Base-by-base conservation (phyloP, 768 basidiomycete genomes). In the Cantharellus cinnabarinus region DNA sequence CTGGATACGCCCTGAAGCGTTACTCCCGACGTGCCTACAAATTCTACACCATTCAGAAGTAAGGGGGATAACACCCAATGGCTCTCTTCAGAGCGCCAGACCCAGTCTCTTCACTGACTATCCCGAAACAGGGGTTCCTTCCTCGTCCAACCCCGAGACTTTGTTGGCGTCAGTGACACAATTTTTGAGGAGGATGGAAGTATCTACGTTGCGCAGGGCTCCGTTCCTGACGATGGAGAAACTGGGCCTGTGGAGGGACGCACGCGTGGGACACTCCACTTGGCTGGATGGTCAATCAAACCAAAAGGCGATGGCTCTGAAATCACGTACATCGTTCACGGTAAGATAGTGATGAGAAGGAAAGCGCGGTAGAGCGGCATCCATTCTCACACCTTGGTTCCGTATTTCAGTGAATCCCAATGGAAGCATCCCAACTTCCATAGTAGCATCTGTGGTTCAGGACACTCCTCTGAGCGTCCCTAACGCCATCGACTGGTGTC, bases 41-140 rank as follows among this genome's bases (percentile, higher is more conserved):
- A 57, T 63, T 63, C 42, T 62, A 63, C 42, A 48, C 58, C 41
- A 54, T 63, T 2, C 63, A 63, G 42, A 54, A 57, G 61, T 62
- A 29, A 29, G 20, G 10, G 2, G 60, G 5, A 14, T 42, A 14
- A 5, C 40, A 41, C 42, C 35, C 10, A 10, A 14, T 10, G 39
- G 14, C 56, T 5, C 14, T 42, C 40, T 10, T 41, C 41, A 14
- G 37, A 42, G 14, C 35, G 56, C 42, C 38, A 38, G 20, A 29
- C 20, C 1, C 20, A 1, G 20, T 29, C 1, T 29, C 20, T 29
- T 10, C 14, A 41, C 41, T 57, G 35, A 57, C 10, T 7, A 37
- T 14, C 52, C 42, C 1, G 35, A 7, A 10, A 5, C 39, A 62
- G 61, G 57, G 63, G 63, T 35, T 41, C 57, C n/a, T 62, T 62